Evolutionary conservation across 2,329 filamentous ascomycete species (phyloP).

Genomic region (Verticillium nonalfalfae): DNA sequence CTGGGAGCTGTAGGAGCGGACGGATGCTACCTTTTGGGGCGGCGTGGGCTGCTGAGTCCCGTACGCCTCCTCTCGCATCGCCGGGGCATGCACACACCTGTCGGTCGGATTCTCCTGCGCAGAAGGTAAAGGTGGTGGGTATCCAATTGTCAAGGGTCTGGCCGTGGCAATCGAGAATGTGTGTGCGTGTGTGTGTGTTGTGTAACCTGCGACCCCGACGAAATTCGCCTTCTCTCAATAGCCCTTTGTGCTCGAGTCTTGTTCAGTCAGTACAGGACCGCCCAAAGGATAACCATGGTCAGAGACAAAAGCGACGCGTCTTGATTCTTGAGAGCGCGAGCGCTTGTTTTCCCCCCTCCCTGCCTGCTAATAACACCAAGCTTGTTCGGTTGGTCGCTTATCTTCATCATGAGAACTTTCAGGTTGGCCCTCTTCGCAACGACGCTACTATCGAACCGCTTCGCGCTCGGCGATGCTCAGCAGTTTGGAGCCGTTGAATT

Average conservation of each 20-base stretch:
- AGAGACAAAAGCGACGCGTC: neutral
- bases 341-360: too few species aligned
- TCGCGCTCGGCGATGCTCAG: neutral
- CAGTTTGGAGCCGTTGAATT: conserved; percentile 9
- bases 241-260: neutral
- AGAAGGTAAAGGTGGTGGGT: neutral
- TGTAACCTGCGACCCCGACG: neutral
- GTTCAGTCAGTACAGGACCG: neutral
- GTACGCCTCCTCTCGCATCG: neutral
- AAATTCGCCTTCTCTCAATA: neutral
- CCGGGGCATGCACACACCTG: too few species aligned
- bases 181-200: neutral
- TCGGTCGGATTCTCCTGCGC: neutral
- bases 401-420: neutral
- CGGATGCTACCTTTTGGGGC: neutral
- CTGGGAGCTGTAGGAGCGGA: neutral
- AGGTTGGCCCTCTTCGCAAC: neutral
- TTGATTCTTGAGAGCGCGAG: neutral
- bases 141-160: neutral
- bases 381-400: neutral
- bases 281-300: neutral
- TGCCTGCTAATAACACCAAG: too few species aligned
- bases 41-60: neutral
- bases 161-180: neutral
- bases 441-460: neutral